Evolutionary conservation across 345 rosid genomes (phyloP).

Genomic region (Gossypium bickii): DNA sequence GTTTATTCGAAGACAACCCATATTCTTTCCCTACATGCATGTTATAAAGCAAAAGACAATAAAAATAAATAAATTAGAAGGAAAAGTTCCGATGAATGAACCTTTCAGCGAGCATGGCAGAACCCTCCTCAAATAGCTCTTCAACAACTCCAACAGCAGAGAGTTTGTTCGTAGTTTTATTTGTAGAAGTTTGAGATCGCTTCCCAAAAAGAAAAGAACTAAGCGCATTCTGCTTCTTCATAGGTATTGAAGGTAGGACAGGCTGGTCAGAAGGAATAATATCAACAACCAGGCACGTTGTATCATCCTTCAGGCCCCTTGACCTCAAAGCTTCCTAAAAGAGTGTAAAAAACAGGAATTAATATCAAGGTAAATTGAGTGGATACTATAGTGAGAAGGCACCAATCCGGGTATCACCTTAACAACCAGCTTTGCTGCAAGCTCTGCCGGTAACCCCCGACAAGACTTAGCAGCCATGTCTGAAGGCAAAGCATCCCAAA

Average conservation of each 20-base stretch:
- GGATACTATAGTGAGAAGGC: neutral
- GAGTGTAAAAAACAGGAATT: conserved; percentile 10
- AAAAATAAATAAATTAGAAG: neutral
- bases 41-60: neutral
- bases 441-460: conserved; percentile 91
- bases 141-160: conserved; percentile 92
- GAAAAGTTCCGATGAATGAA: conserved; percentile 18
- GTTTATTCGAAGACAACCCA: neutral
- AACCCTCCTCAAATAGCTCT: conserved; percentile 99
- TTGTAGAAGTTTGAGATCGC: conserved; percentile 38
- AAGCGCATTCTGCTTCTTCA: conserved; percentile 65
- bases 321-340: conserved; percentile 90
- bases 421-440: conserved; percentile 95
- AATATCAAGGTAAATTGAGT: conserved; percentile 14
- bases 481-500: conserved; percentile 95
- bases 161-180: conserved; percentile 70
- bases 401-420: conserved; percentile 47
- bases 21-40: neutral
- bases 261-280: conserved; percentile 81
- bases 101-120: conserved; percentile 97
- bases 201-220: conserved; percentile 63
- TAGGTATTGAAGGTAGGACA: conserved; percentile 56
- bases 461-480: conserved; percentile 93
- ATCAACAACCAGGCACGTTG: conserved; percentile 98
- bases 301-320: conserved; percentile 97